Evolutionary conservation across 306 rosid species (phyloP), one percentile per base, ranked within the genome.

Genomic region (Urtica urens): DNA sequence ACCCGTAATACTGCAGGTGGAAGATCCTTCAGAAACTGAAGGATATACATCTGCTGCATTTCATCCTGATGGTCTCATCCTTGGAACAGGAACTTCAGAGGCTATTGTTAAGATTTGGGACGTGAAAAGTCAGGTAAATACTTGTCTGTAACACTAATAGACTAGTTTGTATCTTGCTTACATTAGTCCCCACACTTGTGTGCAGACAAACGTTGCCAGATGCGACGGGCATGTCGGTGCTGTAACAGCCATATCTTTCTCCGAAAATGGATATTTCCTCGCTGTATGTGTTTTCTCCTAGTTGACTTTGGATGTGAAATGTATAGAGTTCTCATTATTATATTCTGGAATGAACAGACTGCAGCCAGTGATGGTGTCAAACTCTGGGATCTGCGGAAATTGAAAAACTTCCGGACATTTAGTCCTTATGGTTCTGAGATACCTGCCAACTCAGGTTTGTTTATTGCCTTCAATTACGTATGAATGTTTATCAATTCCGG

Each of bases 51-150:
- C 99, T 43, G 96, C 95, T 31, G 99, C 96, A 49, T 92, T 92
- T 72, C 99, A 92, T 60, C 99, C 99, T 13, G 99, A 92, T 67
- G 99, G 99, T 58, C 88, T 92, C 43, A 92, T 92, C 73, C 93
- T 92, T n/a, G 99, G 99, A 58, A 86, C 99, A 4, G 99, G 99
- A 63, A 85, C 99, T 16, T 64, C 88, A 1, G 94, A 72, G 42
- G 75, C 86, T 42, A 56, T 82, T 65, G 99, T 92, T 49, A 92
- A 86, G 64, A 85, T 92, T 51, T 92, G 99, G 99, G 99, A 92
- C 61, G 96, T 92, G 38, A 92, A 92, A 72, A 82, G 87, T 76
- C 99, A 92, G 94, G 99, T 86, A 56, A 30, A 22, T n/a, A 58
- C 22, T 45, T 24, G 37, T 39, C 19, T 53, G 11, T 47, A 14